Base-by-base conservation (phyloP, 306 rosid genomes). In the Cucurbita moschata region DNA sequence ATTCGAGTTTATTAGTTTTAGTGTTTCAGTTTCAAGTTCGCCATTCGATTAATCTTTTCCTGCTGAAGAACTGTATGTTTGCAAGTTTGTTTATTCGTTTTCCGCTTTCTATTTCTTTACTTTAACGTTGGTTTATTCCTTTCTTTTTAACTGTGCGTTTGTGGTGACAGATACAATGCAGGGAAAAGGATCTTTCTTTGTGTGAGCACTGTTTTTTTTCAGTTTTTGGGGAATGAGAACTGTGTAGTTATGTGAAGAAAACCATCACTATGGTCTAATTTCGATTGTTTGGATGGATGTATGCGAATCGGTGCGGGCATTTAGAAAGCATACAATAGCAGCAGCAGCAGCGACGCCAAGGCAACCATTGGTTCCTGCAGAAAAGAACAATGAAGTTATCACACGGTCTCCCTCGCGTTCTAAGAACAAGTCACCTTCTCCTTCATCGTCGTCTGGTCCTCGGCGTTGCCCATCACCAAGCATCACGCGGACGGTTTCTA, bases 221-320 rank as follows among this genome's bases (percentile, higher is more conserved):
- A 50, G 74, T 50, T 21, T 23, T 18, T 4, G 21, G 73, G 53
- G 21, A 7, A 21, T 47, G 57, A 19, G 40, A 68, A 47, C 51
- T 44, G 67, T 76, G 40, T 79, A 83, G 78, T 73, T 78, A 72
- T 72, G 79, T 86, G 91, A 83, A 57, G 73, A 76, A 64, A 67
- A 71, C 77, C 67, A 81, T 89, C 97, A 83, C 89, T 89, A 91
- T 86, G 89, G 91, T 91, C 79, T 89, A 64, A 78, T 80, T 84
- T 87, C 81, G 86, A 65, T 81, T 60, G 78, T 77, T 89, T 87
- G 92, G 94, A 95, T 95, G 99, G 99, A 95, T 86, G 87, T 83
- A 78, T 82, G 77, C 81, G 89, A 86, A 80, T 85, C 91, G 73
- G 85, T 75, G 81, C 84, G 71, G 74, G 89, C 85, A 83, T 87